These are phyloP conservation scores for Chlorella sp. DNA, from an alignment of 139 green algal genomes.

Conservation along the genomic window DNA sequence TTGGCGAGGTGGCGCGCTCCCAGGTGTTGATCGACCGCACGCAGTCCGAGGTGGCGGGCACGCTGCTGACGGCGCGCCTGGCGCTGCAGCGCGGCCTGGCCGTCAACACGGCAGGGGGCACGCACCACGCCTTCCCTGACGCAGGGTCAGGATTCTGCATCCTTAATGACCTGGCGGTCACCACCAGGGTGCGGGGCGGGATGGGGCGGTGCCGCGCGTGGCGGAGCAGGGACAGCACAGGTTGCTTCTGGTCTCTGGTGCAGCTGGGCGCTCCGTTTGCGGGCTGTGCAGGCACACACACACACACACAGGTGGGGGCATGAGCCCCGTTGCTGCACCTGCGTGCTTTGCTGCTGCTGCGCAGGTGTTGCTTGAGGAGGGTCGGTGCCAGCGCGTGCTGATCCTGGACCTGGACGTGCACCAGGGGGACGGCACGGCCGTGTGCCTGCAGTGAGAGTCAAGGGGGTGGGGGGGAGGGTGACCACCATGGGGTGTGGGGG, in stretches of 20 bases:
- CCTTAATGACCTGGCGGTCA: conserved; percentile 83
- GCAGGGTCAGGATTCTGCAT: conserved; percentile 81
- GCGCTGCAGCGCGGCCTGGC: conserved; percentile 73
- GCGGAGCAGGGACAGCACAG: no score
- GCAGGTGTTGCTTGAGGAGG: not conserved
- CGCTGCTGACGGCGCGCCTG: conserved; percentile 78
- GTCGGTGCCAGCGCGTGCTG: not conserved
- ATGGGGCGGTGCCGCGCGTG: no score
- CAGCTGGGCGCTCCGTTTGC: no score
- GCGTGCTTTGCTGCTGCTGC: no score
- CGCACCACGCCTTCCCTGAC: conserved; percentile 69
- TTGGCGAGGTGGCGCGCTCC: conserved; percentile 6
- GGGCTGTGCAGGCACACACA: no score
- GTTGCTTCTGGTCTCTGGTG: no score
- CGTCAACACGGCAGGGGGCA: conserved; percentile 73
- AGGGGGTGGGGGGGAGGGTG: no score
- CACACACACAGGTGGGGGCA: no score
- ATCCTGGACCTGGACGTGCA: not conserved
- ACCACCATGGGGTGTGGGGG: no score
- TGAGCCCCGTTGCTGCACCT: no score
- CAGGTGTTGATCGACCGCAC: conserved; percentile 41
- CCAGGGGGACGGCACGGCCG: conserved; percentile 30
- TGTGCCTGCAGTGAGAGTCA: not conserved
- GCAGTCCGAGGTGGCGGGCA: conserved; percentile 58
- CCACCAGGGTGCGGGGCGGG: conserved; percentile 24